Evolutionary conservation across 768 basidiomycete species (phyloP).

Genomic region (Coprinellus micaceus): DNA sequence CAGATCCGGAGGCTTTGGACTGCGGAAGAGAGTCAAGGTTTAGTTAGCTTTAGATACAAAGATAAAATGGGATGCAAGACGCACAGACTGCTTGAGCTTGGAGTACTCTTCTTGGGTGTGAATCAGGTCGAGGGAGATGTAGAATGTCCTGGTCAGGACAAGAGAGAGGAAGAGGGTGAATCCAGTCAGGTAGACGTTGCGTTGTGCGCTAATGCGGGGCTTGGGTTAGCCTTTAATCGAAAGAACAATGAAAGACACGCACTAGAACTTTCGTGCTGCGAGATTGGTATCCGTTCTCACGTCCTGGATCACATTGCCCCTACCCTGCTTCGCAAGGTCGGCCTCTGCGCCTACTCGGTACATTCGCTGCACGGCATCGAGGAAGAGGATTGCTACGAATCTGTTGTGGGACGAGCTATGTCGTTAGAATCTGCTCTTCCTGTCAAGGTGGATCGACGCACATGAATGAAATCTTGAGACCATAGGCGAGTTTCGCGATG

Average conservation of each 20-base stretch:
- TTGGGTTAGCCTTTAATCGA: too few relatives aligned
- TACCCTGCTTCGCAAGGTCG: slow-evolving; percentile 59
- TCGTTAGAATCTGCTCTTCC: slow-evolving; percentile 1
- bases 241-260: too few relatives aligned
- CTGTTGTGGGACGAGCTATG: slow-evolving; percentile 29
- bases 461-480: slow-evolving; percentile 93
- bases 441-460: slow-evolving; percentile 28
- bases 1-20: slow-evolving; percentile 34
- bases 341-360: slow-evolving; percentile 71
- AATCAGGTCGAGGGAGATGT: slow-evolving; percentile 87
- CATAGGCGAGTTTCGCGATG: slow-evolving; percentile 86
- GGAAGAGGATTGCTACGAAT: slow-evolving; percentile 83
- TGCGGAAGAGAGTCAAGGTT: slow-evolving; percentile 10
- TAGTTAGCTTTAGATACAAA: too few relatives aligned
- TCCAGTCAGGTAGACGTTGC: slow-evolving; percentile 90
- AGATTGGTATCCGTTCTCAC: slow-evolving; percentile 82
- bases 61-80: too few relatives aligned
- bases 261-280: slow-evolving; percentile 94
- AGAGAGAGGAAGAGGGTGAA: slow-evolving; percentile 95
- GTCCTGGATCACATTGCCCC: slow-evolving; percentile 49
- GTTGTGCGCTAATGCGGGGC: slow-evolving; percentile 58
- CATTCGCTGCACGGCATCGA: slow-evolving; percentile 93
- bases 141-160: slow-evolving; percentile 89
- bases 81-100: slow-evolving; percentile 65
- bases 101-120: slow-evolving; percentile 85